Evolutionary conservation across 2,329 filamentous ascomycete species (phyloP), one percentile per base, ranked within the genome.

Genomic region (Raffaelea ambrosiae): DNA sequence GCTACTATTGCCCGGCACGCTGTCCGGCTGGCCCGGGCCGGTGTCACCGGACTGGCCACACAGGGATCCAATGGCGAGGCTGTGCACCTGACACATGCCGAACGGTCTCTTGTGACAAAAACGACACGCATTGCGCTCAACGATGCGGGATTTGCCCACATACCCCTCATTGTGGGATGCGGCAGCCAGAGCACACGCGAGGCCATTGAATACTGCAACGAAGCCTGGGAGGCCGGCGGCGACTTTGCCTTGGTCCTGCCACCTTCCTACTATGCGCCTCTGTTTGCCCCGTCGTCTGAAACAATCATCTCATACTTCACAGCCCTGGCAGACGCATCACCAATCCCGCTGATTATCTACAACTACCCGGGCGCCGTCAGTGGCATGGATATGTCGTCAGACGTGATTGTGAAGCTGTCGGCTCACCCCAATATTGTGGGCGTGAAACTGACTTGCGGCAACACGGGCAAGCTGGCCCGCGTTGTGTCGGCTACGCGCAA

Each of bases 21-120:
- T 35, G 75, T 86, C 46, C 79, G 81, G 57, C 78, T 91, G n/a
- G 86, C 84, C 42, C 73, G 81, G 58, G 78, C 83, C 23, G 86
- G 86, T 53, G 78, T 90, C 39, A 76, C 82, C 16, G 85, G 86
- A 19, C 73, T 91, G 42, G 83, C 85, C 43, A 86, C 83, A 11
- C 86, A 89, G 62, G 86, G 86, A 42, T 88, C 83, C 60, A 91
- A 91, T 60, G 86, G 86, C 57, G 87, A 93, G 69, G 86, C 87
- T 8, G 85, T 89, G 13, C 86, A 89, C 59, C 74, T 91, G 31
- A 81, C 81, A 40, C 82, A 83, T 57, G 69, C 75, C 21, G 86
- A 91, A 66, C 79, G 86, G 50, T 74, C 76, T 43, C 67, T 78
- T 45, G 79, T 91, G 57, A 89, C 84, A 7, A 68, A 69, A 44